phyloP scores from a whole-genome alignment of 306 rosid species.

The Chamaecrista fasciculata region DNA sequence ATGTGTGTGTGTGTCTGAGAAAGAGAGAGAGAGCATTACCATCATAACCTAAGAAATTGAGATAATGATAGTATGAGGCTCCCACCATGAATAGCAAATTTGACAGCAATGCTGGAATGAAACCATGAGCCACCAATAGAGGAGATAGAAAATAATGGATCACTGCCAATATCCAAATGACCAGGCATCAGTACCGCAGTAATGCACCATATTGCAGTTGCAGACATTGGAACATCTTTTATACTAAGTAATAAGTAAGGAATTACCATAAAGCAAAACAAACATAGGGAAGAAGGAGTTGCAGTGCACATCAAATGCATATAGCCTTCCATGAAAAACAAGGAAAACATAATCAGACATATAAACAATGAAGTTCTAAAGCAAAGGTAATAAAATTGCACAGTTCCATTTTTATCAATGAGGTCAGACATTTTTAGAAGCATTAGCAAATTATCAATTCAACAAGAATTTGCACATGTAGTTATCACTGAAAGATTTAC shows the following conservation, averaged over 20 bases:
- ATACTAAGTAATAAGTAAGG: conserved; percentile 27
- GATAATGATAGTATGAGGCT: conserved; percentile 91
- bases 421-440: conserved; percentile 21
- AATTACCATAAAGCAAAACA: conserved; percentile 84
- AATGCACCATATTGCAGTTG: conserved; percentile 12
- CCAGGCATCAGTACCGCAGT: conserved; percentile 36
- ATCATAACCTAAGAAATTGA: conserved; percentile 97
- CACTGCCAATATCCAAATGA: conserved; percentile 81
- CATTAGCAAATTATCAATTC: conserved; percentile 13
- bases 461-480: conserved; percentile 11
- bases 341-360: conserved; percentile 28
- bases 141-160: conserved; percentile 96
- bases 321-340: conserved; percentile 68
- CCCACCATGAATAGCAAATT: conserved; percentile 95
- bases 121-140: conserved; percentile 91
- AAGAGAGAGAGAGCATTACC: conserved; percentile 49
- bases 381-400: neutral
- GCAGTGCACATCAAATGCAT: conserved; percentile 99
- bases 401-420: neutral
- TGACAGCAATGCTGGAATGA: conserved; percentile 85
- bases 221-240: conserved; percentile 14
- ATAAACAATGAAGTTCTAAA: conserved; percentile 17
- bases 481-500: conserved; percentile 24
- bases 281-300: conserved; percentile 99
- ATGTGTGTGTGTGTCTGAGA: too few species aligned